A percentile compares a stretch with the other conserved stretches of the same genome.
These are phyloP conservation scores for Choanephora cucurbitarum DNA, from an alignment of 371 early-diverging fungal genomes.

Conservation along the genomic window DNA sequence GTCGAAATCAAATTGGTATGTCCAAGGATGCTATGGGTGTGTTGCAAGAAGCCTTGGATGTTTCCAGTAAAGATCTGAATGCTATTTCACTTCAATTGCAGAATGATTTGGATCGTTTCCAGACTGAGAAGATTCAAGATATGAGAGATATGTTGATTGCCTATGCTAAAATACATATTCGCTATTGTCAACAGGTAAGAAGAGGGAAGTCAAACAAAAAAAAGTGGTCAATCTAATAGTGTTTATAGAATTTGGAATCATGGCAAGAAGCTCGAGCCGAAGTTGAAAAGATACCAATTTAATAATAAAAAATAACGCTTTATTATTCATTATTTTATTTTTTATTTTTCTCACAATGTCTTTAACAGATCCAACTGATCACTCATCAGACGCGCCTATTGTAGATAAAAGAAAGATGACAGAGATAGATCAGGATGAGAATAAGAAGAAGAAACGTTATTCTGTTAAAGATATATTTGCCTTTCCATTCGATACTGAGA, in stretches of 20 bases:
- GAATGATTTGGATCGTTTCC: slow-evolving; percentile 88
- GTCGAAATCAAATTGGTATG: slow-evolving; percentile 86
- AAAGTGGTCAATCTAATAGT: no score
- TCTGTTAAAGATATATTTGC: no score
- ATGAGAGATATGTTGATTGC: slow-evolving; percentile 77
- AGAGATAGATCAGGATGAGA: no score
- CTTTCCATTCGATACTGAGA: no score
- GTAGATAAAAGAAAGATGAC: no score
- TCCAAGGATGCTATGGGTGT: slow-evolving; percentile 79
- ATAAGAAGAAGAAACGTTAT: no score
- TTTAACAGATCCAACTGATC: no score
- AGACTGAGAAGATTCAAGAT: slow-evolving; percentile 86
- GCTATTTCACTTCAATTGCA: slow-evolving; percentile 81
- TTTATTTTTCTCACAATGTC: no score
- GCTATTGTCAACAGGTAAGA: slow-evolving; percentile 76
- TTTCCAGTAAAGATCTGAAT: slow-evolving; percentile 68
- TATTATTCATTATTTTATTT: no score
- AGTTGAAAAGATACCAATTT: slow-evolving; percentile 62
- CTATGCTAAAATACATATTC: slow-evolving; percentile 81
- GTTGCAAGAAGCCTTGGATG: slow-evolving; percentile 79
- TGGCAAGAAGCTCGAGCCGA: slow-evolving; percentile 66
- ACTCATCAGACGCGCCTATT: no score
- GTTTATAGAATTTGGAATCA: slow-evolving; percentile 56
- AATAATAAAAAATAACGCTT: slow-evolving; percentile 2
- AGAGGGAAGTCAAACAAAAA: no score